Conservation (phyloP, 1,284 basidiomycete species). For the Pseudozyma sp. region DNA sequence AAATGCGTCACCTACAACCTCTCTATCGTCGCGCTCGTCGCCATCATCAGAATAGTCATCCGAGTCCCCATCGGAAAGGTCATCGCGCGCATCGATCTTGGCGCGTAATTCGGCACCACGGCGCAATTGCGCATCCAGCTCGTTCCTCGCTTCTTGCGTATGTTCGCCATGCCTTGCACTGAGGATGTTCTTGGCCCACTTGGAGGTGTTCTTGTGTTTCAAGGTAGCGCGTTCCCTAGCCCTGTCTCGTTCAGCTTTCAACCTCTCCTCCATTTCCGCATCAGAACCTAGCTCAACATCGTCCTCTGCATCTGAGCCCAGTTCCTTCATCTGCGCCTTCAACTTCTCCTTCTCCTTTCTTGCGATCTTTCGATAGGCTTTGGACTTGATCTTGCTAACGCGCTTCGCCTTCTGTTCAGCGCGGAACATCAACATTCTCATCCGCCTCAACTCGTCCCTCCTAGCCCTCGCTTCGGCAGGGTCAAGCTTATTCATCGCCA, state of each 20-base stretch:
- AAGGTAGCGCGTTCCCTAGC: constrained; percentile 65
- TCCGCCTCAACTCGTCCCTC: constrained; percentile 82
- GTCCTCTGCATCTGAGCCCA: constrained; percentile 69
- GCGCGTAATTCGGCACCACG: constrained; percentile 51
- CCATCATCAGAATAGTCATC: constrained; percentile 18
- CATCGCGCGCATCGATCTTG: constrained; percentile 57
- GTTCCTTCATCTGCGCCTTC: constrained; percentile 71
- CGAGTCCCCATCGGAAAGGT: constrained; percentile 35
- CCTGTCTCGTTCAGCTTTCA: constrained; percentile 79
- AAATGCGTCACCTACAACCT: constrained; percentile 38
- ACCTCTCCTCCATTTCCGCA: constrained; percentile 72
- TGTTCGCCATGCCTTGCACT: constrained; percentile 42
- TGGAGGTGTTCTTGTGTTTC: constrained; percentile 68
- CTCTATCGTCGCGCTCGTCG: constrained; percentile 3
- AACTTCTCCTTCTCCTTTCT: constrained; percentile 78
- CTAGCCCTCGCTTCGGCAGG: constrained; percentile 85
- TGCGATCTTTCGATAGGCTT: constrained; percentile 87
- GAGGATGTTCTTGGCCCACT: constrained; percentile 65
- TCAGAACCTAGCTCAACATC: constrained; percentile 47
- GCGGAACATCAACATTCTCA: constrained; percentile 93
- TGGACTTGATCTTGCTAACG: constrained; percentile 94
- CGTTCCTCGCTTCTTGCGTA: constrained; percentile 56
- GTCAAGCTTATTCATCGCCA: constrained; percentile 82
- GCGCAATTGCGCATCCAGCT: constrained; percentile 60
- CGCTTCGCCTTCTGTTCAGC: constrained; percentile 91